Percentiles rank a stretch among this genome's conserved stretches.
These are phyloP conservation scores for Endogone sp. DNA, from an alignment of 192 early-diverging fungal genomes.

Conservation along the genomic window DNA sequence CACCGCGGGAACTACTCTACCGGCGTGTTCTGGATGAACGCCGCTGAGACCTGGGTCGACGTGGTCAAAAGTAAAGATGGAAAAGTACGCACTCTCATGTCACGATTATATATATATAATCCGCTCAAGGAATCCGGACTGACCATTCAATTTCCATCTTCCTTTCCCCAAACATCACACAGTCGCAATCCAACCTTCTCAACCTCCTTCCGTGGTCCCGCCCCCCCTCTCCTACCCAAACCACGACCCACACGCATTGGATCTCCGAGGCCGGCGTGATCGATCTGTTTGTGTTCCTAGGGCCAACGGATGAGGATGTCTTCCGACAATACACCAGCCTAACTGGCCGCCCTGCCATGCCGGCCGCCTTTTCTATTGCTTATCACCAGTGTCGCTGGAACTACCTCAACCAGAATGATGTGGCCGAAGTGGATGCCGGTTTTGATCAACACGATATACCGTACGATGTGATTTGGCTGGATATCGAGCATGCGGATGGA, in stretches of 20 bases:
- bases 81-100: slow-evolving; percentile 16
- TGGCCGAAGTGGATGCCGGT: slow-evolving; percentile 73
- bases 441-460: slow-evolving; percentile 93
- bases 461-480: slow-evolving; percentile 98
- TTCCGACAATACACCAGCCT: slow-evolving; percentile 68
- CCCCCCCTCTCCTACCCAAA: background rate
- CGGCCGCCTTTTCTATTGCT: slow-evolving; percentile 84
- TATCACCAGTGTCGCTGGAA: slow-evolving; percentile 99
- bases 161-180: background rate
- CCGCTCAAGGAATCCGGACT: too few species aligned
- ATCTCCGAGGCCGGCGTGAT: slow-evolving; percentile 88
- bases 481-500: slow-evolving; percentile 99
- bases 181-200: slow-evolving; percentile 11
- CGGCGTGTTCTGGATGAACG: slow-evolving; percentile 89
- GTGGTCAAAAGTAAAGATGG: slow-evolving; percentile 64
- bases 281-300: slow-evolving; percentile 86
- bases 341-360: slow-evolving; percentile 80
- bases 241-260: slow-evolving; percentile 80
- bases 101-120: too few species aligned
- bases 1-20: slow-evolving; percentile 71
- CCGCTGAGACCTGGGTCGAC: slow-evolving; percentile 98
- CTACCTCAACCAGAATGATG: slow-evolving; percentile 90
- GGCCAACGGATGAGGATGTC: slow-evolving; percentile 63
- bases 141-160: background rate
- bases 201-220: background rate